Conservation (phyloP, 164 flowering plant species). For the Magnolia sinica region DNA sequence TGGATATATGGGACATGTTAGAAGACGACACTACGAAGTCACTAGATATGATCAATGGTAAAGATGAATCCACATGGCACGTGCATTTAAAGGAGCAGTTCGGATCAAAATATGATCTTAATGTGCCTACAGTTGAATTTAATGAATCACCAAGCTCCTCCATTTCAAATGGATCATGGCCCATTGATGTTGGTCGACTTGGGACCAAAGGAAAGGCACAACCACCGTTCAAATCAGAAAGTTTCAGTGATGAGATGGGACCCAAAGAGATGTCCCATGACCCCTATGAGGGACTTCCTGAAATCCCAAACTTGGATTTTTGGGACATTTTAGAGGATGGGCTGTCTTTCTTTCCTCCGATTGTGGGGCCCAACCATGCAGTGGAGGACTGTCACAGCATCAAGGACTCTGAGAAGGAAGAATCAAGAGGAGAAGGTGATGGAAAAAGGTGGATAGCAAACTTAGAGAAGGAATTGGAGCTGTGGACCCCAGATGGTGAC, state of each 20-base stretch:
- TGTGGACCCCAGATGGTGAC: background rate
- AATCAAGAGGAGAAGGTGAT: background rate
- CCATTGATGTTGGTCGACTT: background rate
- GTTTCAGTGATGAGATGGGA: background rate
- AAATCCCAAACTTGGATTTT: background rate
- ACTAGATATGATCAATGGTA: background rate
- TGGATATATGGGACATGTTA: conserved; percentile 11
- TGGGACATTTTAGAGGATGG: conserved; percentile 8
- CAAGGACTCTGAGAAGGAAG: background rate
- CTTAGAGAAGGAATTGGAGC: conserved; percentile 7
- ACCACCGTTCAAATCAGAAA: background rate
- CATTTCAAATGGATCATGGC: background rate
- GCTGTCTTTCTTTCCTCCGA: background rate
- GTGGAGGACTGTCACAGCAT: background rate
- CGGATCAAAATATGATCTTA: background rate
- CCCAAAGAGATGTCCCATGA: background rate
- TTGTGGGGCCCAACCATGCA: background rate
- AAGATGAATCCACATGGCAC: background rate
- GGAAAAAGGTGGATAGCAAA: conserved; percentile 3
- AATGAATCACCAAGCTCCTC: conserved; percentile 11
- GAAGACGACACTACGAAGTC: background rate
- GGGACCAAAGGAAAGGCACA: background rate
- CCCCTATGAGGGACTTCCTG: background rate
- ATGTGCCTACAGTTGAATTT: background rate
- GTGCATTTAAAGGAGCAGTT: background rate